Base-by-base conservation (phyloP, 129 eudicot genomes). In the Ambrosia artemisiifolia region DNA sequence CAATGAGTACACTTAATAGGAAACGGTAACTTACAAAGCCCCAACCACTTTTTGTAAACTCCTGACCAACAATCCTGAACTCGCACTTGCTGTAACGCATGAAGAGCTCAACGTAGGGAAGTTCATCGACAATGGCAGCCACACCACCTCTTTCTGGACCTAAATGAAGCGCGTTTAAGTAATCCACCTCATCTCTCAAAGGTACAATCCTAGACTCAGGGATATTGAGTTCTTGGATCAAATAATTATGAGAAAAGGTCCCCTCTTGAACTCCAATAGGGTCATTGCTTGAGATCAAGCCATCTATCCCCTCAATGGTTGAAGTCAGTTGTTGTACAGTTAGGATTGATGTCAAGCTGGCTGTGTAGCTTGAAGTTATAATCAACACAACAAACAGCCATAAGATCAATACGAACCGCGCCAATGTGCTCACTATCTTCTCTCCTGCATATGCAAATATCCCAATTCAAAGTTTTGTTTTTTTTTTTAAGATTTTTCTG, bases 311-410 rank as follows among this genome's bases (percentile, higher is more conserved):
- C 65, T 71, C 69, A 44, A 89, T 79, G 70, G 73, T 69, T 12
- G 96, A 77, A 19, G 77, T 55, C 51, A 89, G 82, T 67, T 89
- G 82, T 74, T 82, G 89, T 35, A 89, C 91, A 3, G 91, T 89
- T 73, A 89, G 89, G 78, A 86, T 89, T 77, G 96, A 89, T 35
- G 96, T 81, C 87, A 89, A 82, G 69, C 91, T 89, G 67, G 96
- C 96, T 16, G 96, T 89, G 74, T 89, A 89, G 81, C 96, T 89
- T 50, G 96, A 86, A 75, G 84, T 89, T 46, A 89, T 89, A 4
- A 89, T 85, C 32, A 89, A 70, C 64, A 86, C 91, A 17, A 86
- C 89, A 57, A 75, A 89, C 44, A 89, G 89, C 96, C 96, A 89
- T 11, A 89, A 65, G 34, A 89, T 79, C 63, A 89, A 79, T 59